Percentiles rank a stretch among this genome's conserved stretches.
Conservation (phyloP, 2,329 filamentous ascomycete genomes). For the Penicillium sp. region DNA sequence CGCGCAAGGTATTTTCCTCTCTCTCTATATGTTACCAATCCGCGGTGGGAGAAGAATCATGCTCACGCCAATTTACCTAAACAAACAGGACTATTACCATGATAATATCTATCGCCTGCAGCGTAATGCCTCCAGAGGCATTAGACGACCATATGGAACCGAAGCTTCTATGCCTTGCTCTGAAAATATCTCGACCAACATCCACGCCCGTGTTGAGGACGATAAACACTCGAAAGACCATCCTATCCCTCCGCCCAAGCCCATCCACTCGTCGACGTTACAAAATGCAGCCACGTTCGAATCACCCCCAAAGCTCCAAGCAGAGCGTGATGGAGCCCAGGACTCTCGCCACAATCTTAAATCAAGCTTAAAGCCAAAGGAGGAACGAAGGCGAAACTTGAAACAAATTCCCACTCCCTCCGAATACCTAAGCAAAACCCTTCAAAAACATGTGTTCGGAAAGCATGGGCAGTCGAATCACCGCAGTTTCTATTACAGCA, state of each 20-base stretch:
- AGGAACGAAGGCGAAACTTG: conserved; percentile 1
- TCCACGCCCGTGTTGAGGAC: background rate
- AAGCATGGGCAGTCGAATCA: conserved; percentile 6
- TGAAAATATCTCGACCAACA: background rate
- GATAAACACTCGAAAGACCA: too few species aligned
- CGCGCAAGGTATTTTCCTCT: conserved; percentile 28
- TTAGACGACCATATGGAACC: conserved; percentile 10
- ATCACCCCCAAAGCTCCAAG: too few species aligned
- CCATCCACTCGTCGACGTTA: background rate
- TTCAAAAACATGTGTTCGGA: conserved; percentile 29
- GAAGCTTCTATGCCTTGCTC: background rate
- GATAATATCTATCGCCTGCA: background rate
- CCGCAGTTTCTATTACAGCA: background rate
- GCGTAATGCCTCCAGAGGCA: conserved; percentile 4
- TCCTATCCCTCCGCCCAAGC: background rate
- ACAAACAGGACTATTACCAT: too few species aligned
- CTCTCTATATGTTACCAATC: too few species aligned
- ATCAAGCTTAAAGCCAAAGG: background rate
- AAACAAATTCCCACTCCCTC: conserved; percentile 29
- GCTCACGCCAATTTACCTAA: too few species aligned
- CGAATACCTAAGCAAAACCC: conserved; percentile 35
- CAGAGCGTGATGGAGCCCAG: too few species aligned
- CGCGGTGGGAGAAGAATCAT: too few species aligned
- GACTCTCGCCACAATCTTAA: background rate
- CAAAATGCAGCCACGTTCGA: background rate